Evolutionary conservation across 2,329 filamentous ascomycete genomes (phyloP), one percentile per base, ranked within the genome.

Genomic region (Colletotrichum endophyticum): DNA sequence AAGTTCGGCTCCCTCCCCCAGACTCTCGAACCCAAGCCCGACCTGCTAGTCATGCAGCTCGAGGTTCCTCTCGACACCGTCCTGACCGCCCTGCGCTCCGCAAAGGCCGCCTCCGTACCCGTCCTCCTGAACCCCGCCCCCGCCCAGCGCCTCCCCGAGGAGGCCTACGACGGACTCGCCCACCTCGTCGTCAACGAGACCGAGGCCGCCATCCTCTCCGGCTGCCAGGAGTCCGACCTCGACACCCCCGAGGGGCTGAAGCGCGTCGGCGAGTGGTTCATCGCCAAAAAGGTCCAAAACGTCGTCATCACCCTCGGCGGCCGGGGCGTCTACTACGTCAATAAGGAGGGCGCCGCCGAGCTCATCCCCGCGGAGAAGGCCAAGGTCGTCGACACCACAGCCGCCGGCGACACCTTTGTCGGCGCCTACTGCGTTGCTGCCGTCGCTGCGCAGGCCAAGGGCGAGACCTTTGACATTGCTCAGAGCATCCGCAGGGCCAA

Each of bases 321-420:
- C 1, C 91, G 94, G 76, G 96, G 96, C n/a, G 94, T 94, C 32
- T 95, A 92, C 83, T 95, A 91, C 82, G 87, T 89, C 71, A 90
- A 88, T 25, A 85, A 79, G 59, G 79, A 77, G 5, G 85, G 83
- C 28, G 81, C 80, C 59, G 87, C 87, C 69, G 89, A 87, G 2
- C 81, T 92, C 78, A 84, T 96, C 6, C 84, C 87, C 4, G 95
- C 95, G 0, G 89, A 91, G 77, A 94, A 94, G 84, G 94, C 95
- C 6, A 86, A 84, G 25, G 96, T 99, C 3, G 92, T 98, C 6
- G 96, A 99, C 84, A 99, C 96, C 2, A 99, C 96, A 9, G 96
- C 94, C 3, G 97, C 97, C 7, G 96, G 96, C 0, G 96, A 99
- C 84, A 98, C 96, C 0, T 98, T 98, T 86, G 95, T 98, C 7